Conservation (phyloP, 495 filamentous ascomycete species). For the Staphylotrichum tortipilum region DNA sequence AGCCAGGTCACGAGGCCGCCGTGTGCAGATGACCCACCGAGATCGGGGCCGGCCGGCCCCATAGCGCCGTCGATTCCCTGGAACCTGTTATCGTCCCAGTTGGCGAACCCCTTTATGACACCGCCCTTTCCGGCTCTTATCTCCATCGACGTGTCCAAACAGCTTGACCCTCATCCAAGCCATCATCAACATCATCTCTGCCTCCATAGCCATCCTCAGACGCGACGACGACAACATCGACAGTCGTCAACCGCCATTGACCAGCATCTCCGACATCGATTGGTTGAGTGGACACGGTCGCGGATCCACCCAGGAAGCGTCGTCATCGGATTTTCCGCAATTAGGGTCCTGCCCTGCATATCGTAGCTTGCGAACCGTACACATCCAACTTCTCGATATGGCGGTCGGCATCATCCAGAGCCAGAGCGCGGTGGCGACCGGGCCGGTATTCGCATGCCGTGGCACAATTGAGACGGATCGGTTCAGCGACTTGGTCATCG, state of each 20-base stretch:
- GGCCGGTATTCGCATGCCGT: conserved; percentile 6
- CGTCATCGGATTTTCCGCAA: neutral
- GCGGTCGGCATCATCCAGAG: conserved; percentile 18
- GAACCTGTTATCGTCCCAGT: neutral
- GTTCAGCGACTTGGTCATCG: conserved; percentile 66
- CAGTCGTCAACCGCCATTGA: neutral
- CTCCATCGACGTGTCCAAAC: neutral
- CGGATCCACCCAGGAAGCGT: neutral
- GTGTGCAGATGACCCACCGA: conserved; percentile 20
- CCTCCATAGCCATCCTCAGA: neutral
- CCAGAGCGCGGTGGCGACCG: conserved; percentile 3
- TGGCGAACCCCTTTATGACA: conserved; percentile 8
- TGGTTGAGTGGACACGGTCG: neutral
- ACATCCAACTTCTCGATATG: conserved; percentile 12
- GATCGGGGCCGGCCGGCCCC: conserved; percentile 16
- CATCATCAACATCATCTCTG: neutral
- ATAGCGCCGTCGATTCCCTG: conserved; percentile 6
- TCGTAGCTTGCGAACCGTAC: neutral
- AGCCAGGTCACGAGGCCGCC: conserved; percentile 16
- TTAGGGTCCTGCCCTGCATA: neutral
- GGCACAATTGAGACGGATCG: conserved; percentile 23
- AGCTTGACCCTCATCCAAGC: neutral
- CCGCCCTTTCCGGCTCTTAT: conserved; percentile 18
- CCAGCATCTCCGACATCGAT: conserved; percentile 3
- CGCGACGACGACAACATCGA: neutral